Conservation (phyloP, 495 filamentous ascomycete genomes). For the Aspergillus haitiensis region DNA sequence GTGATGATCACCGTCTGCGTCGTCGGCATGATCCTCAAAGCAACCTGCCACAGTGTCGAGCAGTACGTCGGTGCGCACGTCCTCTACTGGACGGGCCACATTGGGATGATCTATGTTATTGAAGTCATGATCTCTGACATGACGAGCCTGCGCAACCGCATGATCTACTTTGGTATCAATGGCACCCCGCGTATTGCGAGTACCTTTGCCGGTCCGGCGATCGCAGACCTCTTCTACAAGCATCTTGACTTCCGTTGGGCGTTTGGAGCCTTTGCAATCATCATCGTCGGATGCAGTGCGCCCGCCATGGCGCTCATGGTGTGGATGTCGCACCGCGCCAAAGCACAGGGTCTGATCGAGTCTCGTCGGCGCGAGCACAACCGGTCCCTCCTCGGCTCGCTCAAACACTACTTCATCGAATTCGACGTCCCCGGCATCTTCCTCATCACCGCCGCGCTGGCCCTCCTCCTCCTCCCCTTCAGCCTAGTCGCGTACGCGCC, state of each 20-base stretch:
- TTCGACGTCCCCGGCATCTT: conserved; percentile 50
- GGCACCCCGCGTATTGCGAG: conserved; percentile 4
- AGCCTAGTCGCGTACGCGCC: conserved; percentile 47
- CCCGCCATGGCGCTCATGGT: conserved; percentile 53
- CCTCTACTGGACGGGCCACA: conserved; percentile 6
- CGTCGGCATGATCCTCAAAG: conserved; percentile 5
- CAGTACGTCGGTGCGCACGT: conserved; percentile 2
- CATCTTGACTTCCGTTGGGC: conserved; percentile 52
- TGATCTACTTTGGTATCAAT: conserved; percentile 5
- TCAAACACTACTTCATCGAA: conserved; percentile 24
- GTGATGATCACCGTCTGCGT: conserved; percentile 1
- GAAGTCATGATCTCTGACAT: conserved; percentile 7
- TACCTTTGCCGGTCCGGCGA: conserved; percentile 4
- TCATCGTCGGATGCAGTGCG: conserved; percentile 29
- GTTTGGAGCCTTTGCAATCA: conserved; percentile 58
- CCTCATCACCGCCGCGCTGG: conserved; percentile 53
- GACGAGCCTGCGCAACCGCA: conserved; percentile 6
- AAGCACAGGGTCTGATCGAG: conserved; percentile 29
- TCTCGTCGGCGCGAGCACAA: conserved; percentile 27
- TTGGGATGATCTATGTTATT: conserved; percentile 3
- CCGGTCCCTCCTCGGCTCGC: conserved; percentile 13
- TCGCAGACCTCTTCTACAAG: conserved; percentile 8
- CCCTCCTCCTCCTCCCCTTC: conserved; percentile 41
- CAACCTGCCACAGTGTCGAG: conserved; percentile 3
- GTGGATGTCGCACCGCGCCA: conserved; percentile 53